Conservation (phyloP, 2,329 filamentous ascomycete genomes). For the Pseudogymnoascus destructans region DNA sequence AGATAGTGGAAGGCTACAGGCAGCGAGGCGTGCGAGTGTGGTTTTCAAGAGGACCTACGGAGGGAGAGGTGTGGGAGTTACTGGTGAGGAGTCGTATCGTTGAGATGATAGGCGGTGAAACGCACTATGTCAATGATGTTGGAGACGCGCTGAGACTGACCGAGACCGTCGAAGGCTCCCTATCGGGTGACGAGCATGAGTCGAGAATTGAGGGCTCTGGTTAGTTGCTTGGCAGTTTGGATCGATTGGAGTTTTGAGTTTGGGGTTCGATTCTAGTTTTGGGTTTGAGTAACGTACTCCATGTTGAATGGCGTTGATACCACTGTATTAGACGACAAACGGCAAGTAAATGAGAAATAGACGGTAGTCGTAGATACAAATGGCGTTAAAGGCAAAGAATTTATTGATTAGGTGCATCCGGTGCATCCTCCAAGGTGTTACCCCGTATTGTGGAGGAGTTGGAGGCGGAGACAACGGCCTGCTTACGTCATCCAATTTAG, state of each 20-base stretch:
- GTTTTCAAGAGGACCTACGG: constrained; percentile 45
- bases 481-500: neutral
- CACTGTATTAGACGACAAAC: constrained; percentile 3
- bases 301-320: constrained; percentile 6
- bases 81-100: constrained; percentile 76
- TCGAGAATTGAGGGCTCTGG: constrained; percentile 1
- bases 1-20: constrained; percentile 77
- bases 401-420: neutral
- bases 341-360: neutral
- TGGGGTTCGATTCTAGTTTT: neutral
- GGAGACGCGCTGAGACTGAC: constrained; percentile 72
- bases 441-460: neutral
- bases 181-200: neutral
- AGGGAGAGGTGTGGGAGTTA: constrained; percentile 40
- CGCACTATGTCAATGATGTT: constrained; percentile 70
- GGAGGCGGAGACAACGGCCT: neutral
- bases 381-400: neutral
- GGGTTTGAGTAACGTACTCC: neutral
- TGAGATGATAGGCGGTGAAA: constrained; percentile 62
- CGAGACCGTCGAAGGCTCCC: constrained; percentile 43
- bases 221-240: neutral
- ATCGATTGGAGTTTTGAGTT: neutral
- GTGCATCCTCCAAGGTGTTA: neutral
- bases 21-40: constrained; percentile 64
- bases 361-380: neutral